Conservation (phyloP, 495 filamentous ascomycete species). For the Hypoxylon crocopeplum region DNA sequence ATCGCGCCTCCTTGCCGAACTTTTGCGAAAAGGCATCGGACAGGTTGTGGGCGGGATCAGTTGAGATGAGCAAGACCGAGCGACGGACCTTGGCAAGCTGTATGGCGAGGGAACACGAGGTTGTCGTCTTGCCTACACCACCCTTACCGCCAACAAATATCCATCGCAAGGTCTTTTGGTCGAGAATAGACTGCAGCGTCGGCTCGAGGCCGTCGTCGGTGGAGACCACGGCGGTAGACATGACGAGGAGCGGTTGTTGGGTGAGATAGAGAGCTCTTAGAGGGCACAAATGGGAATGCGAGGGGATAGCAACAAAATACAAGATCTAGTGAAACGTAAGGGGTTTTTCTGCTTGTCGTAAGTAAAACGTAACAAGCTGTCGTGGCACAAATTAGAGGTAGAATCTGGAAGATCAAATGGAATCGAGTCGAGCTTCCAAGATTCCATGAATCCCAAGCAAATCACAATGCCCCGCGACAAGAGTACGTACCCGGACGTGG, state of each 20-base stretch:
- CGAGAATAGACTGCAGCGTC: constrained; percentile 90
- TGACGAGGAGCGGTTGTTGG: constrained; percentile 27
- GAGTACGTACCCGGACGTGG: not conserved
- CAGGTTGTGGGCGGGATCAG: constrained; percentile 97
- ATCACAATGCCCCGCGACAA: constrained; percentile 18
- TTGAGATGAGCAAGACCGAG: constrained; percentile 96
- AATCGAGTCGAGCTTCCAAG: constrained; percentile 31
- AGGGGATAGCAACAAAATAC: constrained; percentile 6
- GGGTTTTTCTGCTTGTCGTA: not conserved
- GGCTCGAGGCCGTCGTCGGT: constrained; percentile 82
- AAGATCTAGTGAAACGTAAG: constrained; percentile 13
- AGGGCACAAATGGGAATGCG: not conserved
- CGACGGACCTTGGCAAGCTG: constrained; percentile 96
- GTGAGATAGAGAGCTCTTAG: not conserved
- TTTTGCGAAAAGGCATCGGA: constrained; percentile 98
- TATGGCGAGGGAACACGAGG: constrained; percentile 96
- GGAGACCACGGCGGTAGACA: constrained; percentile 72
- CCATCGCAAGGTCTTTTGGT: constrained; percentile 95
- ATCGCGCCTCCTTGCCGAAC: constrained; percentile 96
- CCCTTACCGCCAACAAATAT: constrained; percentile 99
- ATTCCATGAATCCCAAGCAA: constrained; percentile 1
- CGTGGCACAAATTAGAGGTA: constrained; percentile 26
- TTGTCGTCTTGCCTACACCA: constrained; percentile 99
- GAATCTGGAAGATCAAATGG: constrained; percentile 23
- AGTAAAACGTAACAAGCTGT: constrained; percentile 41